Percentiles rank a stretch among this genome's conserved stretches.
These are phyloP conservation scores for Rugonectria rugulosa DNA, from an alignment of 2,329 filamentous ascomycete species.

Conservation along the genomic window DNA sequence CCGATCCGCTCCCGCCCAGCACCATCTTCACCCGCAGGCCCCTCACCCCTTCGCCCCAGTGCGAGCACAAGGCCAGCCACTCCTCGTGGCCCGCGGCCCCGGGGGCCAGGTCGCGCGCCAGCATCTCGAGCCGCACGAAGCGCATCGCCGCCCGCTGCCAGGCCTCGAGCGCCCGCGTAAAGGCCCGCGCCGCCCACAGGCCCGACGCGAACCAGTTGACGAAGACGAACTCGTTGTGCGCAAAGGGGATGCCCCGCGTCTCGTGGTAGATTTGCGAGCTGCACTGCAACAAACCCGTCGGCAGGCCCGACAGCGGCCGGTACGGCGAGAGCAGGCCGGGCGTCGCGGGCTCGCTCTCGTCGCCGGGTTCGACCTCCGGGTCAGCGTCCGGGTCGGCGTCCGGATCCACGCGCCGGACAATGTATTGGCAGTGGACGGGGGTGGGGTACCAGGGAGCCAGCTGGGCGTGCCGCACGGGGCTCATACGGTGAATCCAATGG, in stretches of 20 bases:
- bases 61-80: constrained; percentile 48
- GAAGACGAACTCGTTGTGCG: constrained; percentile 55
- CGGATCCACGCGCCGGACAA: constrained; percentile 33
- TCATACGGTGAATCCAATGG: constrained; percentile 48
- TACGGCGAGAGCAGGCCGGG: constrained; percentile 40
- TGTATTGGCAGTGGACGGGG: constrained; percentile 43
- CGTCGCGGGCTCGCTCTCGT: neutral
- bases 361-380: neutral
- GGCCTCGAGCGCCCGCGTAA: constrained; percentile 42
- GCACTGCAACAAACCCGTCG: constrained; percentile 48
- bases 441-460: constrained; percentile 51
- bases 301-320: constrained; percentile 50
- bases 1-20: constrained; percentile 25
- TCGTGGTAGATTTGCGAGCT: constrained; percentile 54
- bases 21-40: constrained; percentile 51
- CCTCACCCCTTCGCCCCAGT: constrained; percentile 46
- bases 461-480: constrained; percentile 48
- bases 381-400: neutral
- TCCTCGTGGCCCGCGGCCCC: constrained; percentile 37
- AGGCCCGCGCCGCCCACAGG: constrained; percentile 49
- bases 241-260: constrained; percentile 49
- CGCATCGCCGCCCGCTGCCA: constrained; percentile 55
- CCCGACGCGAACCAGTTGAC: constrained; percentile 56
- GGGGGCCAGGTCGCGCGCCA: constrained; percentile 46
- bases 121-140: constrained; percentile 51